These are phyloP conservation scores for Candida nemodendra DNA, from an alignment of 805 yeast species.

Conservation along the genomic window DNA sequence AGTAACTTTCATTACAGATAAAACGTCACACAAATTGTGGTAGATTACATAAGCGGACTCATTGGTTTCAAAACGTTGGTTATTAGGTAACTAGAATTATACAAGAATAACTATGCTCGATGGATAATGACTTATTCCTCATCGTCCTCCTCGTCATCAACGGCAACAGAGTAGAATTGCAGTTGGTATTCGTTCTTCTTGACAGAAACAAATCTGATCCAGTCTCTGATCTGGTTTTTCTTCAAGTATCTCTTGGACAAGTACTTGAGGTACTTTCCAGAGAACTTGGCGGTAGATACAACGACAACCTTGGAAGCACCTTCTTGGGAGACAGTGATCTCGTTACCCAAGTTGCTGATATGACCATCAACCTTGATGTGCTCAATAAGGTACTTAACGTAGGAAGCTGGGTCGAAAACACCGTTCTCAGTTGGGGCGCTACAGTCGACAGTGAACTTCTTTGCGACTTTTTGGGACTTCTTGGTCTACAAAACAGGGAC, in stretches of 20 bases:
- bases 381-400: constrained; percentile 97
- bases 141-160: constrained; percentile 81
- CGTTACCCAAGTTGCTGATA: constrained; percentile 95
- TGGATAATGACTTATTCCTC: constrained; percentile 64
- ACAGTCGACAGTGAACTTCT: constrained; percentile 92
- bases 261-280: constrained; percentile 99
- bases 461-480: constrained; percentile 71
- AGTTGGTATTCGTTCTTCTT: constrained; percentile 94
- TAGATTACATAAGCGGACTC: no score
- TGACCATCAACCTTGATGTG: constrained; percentile 98
- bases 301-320: constrained; percentile 88
- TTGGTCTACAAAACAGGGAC: constrained; percentile 58
- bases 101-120: neutral
- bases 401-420: constrained; percentile 96
- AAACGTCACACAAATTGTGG: no score
- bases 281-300: constrained; percentile 89
- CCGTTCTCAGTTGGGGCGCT: constrained; percentile 97
- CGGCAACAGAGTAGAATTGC: constrained; percentile 98
- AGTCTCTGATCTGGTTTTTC: constrained; percentile 99
- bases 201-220: constrained; percentile 98
- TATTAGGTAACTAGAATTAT: constrained; percentile 3
- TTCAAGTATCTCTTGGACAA: constrained; percentile 99
- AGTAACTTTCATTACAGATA: no score
- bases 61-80: no score
- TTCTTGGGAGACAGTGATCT: constrained; percentile 82